Base-by-base conservation (phyloP, 1,284 basidiomycete genomes). In the Veloboletus limbatus region DNA sequence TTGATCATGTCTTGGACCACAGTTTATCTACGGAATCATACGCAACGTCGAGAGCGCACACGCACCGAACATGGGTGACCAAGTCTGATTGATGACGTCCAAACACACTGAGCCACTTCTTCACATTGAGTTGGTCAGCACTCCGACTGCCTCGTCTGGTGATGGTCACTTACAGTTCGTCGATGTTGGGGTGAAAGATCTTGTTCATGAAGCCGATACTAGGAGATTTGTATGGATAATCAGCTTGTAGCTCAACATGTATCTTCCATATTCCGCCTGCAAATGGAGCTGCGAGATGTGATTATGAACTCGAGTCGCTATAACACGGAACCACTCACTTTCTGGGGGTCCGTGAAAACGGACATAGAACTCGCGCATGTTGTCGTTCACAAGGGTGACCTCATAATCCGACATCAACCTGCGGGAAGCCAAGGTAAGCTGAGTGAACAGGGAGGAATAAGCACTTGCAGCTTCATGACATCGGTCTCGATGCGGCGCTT, bases 151-250 rank as follows among this genome's bases (percentile, higher is more conserved):
- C 18, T 24, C 3, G 17, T 22, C 22, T 17, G 14, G 11, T 27
- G 38, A 45, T 31, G 27, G 21, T 16, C 35, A 68, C 87, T 64
- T 61, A 93, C 89, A 95, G 71, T 69, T 97, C 95, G 69, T 97
- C 94, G 61, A 97, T 97, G 66, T 97, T 98, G 9, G 96, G 96
- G 64, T 99, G 96, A 68, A 97, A 99, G 66, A 99, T 98, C 85
- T 97, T 97, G 82, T 99, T 99, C 92, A 97, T 96, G 72, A 99
- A 99, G 1, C 96, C 96, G 59, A 99, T 99, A 62, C 92, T 96
- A 3, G 97, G 96, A 26, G 92, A 96, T 71, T 99, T 99, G 83
- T 90, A 99, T 2, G 96, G 97, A 65, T 99, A 99, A 69, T 97
- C 92, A 61, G 98, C 94, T 4, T 97, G 96, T n/a, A 99, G 78